Evolutionary conservation across 108 stramenopile species (phyloP).

Genomic region (Aureococcus anophagefferens): DNA sequence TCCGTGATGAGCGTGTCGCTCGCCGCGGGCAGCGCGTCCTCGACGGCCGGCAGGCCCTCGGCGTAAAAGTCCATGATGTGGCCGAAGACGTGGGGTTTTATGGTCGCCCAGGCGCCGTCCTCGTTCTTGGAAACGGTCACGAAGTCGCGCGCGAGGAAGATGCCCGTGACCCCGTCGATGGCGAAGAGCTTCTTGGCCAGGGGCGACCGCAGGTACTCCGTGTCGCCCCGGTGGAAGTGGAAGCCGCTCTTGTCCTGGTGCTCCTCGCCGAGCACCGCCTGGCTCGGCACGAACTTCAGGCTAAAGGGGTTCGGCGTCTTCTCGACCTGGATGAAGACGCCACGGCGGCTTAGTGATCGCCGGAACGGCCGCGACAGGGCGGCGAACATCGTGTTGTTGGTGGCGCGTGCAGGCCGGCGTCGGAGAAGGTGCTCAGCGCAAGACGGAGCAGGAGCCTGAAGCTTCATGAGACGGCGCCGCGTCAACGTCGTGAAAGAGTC

Average conservation of each 20-base stretch:
- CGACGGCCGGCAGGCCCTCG: constrained; percentile 49
- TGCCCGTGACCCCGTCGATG: constrained; percentile 77
- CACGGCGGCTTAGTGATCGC: too few species aligned
- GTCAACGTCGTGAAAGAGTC: too few species aligned
- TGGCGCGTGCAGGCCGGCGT: too few species aligned
- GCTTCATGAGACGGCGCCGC: too few species aligned
- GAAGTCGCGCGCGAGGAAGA: constrained; percentile 84
- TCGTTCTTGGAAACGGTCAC: constrained; percentile 93
- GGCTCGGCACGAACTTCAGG: constrained; percentile 87
- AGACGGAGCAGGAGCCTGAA: too few species aligned
- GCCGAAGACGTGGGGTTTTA: constrained; percentile 73
- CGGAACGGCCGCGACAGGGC: too few species aligned
- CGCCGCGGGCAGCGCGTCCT: constrained; percentile 45
- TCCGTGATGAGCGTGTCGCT: constrained; percentile 89
- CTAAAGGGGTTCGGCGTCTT: constrained; percentile 93
- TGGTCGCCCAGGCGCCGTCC: constrained; percentile 63
- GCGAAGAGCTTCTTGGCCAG: constrained; percentile 65
- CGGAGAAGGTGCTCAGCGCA: too few species aligned
- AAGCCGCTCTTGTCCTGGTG: not conserved
- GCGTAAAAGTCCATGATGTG: constrained; percentile 89
- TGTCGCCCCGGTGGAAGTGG: constrained; percentile 33
- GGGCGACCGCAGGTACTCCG: constrained; percentile 67
- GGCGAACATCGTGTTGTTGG: too few species aligned
- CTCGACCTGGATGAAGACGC: constrained; percentile 90
- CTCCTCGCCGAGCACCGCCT: constrained; percentile 40